Percentiles rank a stretch among this genome's conserved stretches.
phyloP scores from a whole-genome alignment of 305 asterid species.

The Rubia balearica region DNA sequence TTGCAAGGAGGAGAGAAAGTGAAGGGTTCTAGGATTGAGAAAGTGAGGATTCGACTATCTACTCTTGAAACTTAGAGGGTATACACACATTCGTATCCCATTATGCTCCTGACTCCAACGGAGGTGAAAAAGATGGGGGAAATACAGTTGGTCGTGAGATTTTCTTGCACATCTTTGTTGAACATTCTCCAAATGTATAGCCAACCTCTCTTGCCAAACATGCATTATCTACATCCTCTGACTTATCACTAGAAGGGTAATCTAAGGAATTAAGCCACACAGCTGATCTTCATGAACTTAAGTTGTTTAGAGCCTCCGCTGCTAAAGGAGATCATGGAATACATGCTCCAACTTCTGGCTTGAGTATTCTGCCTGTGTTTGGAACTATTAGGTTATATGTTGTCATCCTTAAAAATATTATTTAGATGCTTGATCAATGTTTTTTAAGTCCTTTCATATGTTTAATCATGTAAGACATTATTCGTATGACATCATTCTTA shows the following conservation, averaged over 20 bases:
- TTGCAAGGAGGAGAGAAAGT: conserved; percentile 44
- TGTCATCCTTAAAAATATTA: no score
- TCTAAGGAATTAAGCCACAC: conserved; percentile 66
- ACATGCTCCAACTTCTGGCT: conserved; percentile 76
- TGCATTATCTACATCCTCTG: conserved; percentile 59
- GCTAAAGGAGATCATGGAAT: conserved; percentile 63
- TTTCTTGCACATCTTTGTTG: conserved; percentile 42
- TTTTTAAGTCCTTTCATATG: no score
- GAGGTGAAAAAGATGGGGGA: conserved; percentile 42
- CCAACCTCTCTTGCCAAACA: conserved; percentile 58
- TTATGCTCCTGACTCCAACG: conserved; percentile 32
- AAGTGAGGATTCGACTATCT: conserved; percentile 77
- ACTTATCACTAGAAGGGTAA: conserved; percentile 48
- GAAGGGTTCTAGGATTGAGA: conserved; percentile 71
- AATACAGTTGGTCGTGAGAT: conserved; percentile 45
- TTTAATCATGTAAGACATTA: no score
- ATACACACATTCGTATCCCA: conserved; percentile 50
- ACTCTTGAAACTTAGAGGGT: conserved; percentile 65
- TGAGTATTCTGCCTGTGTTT: not conserved
- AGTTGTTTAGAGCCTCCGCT: conserved; percentile 68
- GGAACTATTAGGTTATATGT: no score
- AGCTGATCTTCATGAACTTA: conserved; percentile 50
- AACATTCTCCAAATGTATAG: conserved; percentile 59
- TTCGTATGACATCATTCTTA: no score
- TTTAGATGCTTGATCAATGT: no score